Evolutionary conservation across 345 rosid species (phyloP).

Genomic region (Hibiscus syriacus): DNA sequence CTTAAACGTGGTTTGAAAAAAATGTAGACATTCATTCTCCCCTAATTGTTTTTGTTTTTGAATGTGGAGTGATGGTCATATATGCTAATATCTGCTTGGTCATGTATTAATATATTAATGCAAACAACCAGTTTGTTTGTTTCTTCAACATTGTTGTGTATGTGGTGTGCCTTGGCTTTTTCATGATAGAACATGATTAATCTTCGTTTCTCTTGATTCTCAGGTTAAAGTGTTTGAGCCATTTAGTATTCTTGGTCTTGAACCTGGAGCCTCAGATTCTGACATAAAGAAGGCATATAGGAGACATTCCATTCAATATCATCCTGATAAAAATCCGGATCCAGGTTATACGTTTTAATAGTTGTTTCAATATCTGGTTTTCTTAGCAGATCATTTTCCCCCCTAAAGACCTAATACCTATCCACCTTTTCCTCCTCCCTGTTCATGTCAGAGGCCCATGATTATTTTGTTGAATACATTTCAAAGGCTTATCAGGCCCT

Average conservation of each 20-base stretch:
- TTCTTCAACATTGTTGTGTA: not conserved
- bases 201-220: slow-evolving; percentile 8
- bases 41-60: not conserved
- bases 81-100: not conserved
- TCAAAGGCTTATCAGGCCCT: slow-evolving; percentile 97
- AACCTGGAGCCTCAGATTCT: slow-evolving; percentile 74
- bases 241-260: slow-evolving; percentile 67
- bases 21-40: not conserved
- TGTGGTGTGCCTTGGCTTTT: not conserved
- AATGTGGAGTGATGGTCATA: not conserved
- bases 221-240: slow-evolving; percentile 95
- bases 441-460: slow-evolving; percentile 62
- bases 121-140: not conserved
- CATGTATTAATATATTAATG: slow-evolving; percentile 2
- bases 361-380: not conserved
- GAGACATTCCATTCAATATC: slow-evolving; percentile 83
- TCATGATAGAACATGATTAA: not conserved
- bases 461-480: slow-evolving; percentile 79
- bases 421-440: not conserved
- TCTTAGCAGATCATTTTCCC: not conserved
- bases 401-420: not conserved
- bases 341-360: slow-evolving; percentile 65
- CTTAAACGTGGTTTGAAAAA: not conserved
- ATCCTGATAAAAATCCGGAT: slow-evolving; percentile 99
- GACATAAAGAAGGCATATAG: slow-evolving; percentile 90